These are phyloP conservation scores for Komagataella kurtzmanii DNA, from an alignment of 805 yeast genomes.

Conservation along the genomic window DNA sequence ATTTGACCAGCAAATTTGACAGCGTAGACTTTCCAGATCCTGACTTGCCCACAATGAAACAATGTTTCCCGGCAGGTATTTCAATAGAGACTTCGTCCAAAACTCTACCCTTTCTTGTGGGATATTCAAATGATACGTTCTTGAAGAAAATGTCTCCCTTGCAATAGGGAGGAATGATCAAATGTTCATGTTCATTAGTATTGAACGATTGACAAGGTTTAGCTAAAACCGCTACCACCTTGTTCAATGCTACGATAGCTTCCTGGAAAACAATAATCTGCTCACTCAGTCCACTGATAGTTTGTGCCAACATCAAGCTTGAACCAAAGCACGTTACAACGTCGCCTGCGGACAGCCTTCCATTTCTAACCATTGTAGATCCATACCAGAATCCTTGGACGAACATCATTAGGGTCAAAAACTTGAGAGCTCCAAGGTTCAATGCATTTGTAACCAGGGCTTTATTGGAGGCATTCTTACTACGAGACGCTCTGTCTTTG, in stretches of 20 bases:
- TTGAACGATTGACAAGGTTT: background rate
- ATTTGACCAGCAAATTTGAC: conserved; percentile 42
- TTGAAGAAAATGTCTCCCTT: conserved; percentile 40
- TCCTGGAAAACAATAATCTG: conserved; percentile 52
- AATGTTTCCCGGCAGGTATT: conserved; percentile 30
- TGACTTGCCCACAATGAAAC: conserved; percentile 72
- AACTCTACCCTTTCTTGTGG: conserved; percentile 34
- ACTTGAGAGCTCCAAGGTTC: conserved; percentile 44
- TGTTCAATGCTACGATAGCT: conserved; percentile 54
- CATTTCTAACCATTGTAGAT: conserved; percentile 40
- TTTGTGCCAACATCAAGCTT: conserved; percentile 58
- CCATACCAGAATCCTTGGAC: conserved; percentile 95
- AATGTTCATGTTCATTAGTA: too few relatives aligned
- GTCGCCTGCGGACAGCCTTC: conserved; percentile 39
- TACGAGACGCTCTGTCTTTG: conserved; percentile 11
- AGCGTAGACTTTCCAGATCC: conserved; percentile 93
- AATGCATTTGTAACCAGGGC: conserved; percentile 33
- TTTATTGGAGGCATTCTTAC: conserved; percentile 26
- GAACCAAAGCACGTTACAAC: conserved; percentile 78
- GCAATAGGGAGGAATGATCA: conserved; percentile 7
- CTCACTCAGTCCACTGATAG: conserved; percentile 39
- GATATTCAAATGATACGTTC: conserved; percentile 51
- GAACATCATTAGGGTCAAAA: conserved; percentile 58
- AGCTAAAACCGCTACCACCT: conserved; percentile 28
- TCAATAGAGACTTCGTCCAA: conserved; percentile 32